These are phyloP conservation scores for Stentor coeruleus DNA, from an alignment of 73 alveolate genomes.

Conservation along the genomic window DNA sequence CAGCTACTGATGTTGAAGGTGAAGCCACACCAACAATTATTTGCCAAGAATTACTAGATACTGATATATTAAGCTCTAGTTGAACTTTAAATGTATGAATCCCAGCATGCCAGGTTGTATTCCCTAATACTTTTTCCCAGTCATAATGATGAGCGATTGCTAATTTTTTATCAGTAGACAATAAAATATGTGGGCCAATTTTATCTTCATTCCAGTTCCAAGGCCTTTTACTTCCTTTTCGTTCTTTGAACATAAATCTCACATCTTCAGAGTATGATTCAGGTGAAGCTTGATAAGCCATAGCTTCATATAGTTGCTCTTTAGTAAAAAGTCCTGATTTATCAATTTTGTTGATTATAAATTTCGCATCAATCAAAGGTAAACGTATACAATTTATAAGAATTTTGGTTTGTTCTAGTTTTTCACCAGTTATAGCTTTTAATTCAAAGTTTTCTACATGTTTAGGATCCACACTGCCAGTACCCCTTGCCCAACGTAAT, in stretches of 20 bases:
- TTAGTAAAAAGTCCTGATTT: constrained; percentile 34
- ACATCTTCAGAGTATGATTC: constrained; percentile 33
- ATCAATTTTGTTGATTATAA: constrained; percentile 33
- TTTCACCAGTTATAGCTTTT: constrained; percentile 14
- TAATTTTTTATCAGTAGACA: constrained; percentile 42
- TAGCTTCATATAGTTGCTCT: constrained; percentile 40
- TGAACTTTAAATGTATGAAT: constrained; percentile 35
- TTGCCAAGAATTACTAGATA: constrained; percentile 53
- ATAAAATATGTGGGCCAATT: constrained; percentile 43
- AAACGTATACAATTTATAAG: constrained; percentile 36
- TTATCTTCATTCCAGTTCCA: constrained; percentile 50
- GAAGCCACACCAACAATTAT: constrained; percentile 55
- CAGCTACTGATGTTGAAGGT: constrained; percentile 21
- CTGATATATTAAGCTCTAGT: constrained; percentile 47
- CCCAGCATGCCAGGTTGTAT: constrained; percentile 54
- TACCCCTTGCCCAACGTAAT: constrained; percentile 55
- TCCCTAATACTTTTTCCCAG: constrained; percentile 56
- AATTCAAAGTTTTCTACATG: constrained; percentile 42
- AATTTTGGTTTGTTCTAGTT: constrained; percentile 26
- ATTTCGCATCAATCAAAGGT: constrained; percentile 49
- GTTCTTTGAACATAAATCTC: constrained; percentile 31
- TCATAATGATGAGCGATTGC: constrained; percentile 58
- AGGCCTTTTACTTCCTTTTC: constrained; percentile 50
- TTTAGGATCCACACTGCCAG: constrained; percentile 36
- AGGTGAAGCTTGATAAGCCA: constrained; percentile 46